Evolutionary conservation across 495 filamentous ascomycete genomes (phyloP).

Genomic region (Penicillium chermesinum): DNA sequence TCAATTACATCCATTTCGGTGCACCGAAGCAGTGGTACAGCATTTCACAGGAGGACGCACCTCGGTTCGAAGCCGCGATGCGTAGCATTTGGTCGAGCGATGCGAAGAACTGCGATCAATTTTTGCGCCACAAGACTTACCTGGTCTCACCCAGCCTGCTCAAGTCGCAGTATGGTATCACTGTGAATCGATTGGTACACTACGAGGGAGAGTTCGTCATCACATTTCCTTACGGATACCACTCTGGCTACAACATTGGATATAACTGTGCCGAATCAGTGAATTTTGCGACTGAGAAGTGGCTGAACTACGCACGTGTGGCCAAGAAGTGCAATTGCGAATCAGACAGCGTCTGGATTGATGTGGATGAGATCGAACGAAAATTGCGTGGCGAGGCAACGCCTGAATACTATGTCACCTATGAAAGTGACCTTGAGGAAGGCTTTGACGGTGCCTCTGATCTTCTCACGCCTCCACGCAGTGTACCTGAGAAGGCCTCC

Average conservation of each 20-base stretch:
- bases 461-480: slow-evolving; percentile 75
- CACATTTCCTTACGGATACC: slow-evolving; percentile 96
- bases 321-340: slow-evolving; percentile 98
- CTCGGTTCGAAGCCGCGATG: slow-evolving; percentile 92
- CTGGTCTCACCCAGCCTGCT: slow-evolving; percentile 90
- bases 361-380: slow-evolving; percentile 89
- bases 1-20: slow-evolving; percentile 99
- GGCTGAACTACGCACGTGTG: slow-evolving; percentile 90
- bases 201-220: slow-evolving; percentile 98
- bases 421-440: slow-evolving; percentile 56
- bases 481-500: slow-evolving; percentile 58
- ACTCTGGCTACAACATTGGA: slow-evolving; percentile 95
- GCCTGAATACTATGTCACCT: slow-evolving; percentile 77
- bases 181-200: slow-evolving; percentile 92
- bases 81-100: slow-evolving; percentile 91
- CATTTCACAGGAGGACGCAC: slow-evolving; percentile 94
- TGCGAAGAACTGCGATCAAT: slow-evolving; percentile 95
- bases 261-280: slow-evolving; percentile 99
- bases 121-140: slow-evolving; percentile 95
- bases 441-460: slow-evolving; percentile 56
- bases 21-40: slow-evolving; percentile 99
- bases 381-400: slow-evolving; percentile 89
- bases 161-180: slow-evolving; percentile 83
- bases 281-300: slow-evolving; percentile 93
- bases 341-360: slow-evolving; percentile 96